Percentiles rank a stretch among this genome's conserved stretches.
These are phyloP conservation scores for Vigna reflexopilosa DNA, from an alignment of 306 rosid species.

Conservation along the genomic window DNA sequence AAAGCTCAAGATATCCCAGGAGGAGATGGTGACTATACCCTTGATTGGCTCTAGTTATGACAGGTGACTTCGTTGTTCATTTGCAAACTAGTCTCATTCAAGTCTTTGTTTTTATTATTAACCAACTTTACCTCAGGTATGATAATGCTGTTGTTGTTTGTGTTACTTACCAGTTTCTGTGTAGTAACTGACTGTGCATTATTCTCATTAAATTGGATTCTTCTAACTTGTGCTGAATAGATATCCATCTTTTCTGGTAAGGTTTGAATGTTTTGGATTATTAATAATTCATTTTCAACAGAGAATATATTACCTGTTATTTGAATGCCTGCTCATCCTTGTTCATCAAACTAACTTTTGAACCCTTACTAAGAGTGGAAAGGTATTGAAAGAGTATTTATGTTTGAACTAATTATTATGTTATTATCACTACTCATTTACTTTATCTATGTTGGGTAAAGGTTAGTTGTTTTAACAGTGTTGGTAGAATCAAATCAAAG, in stretches of 20 bases:
- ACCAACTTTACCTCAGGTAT: background rate
- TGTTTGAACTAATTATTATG: background rate
- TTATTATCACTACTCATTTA: too few relatives aligned
- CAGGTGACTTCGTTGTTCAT: slow-evolving; percentile 42
- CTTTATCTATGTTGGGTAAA: too few relatives aligned
- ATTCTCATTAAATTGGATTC: slow-evolving; percentile 9
- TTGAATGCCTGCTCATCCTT: background rate
- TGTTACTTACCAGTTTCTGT: slow-evolving; percentile 7
- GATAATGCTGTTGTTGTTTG: background rate
- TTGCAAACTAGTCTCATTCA: slow-evolving; percentile 22
- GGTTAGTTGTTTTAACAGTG: too few relatives aligned
- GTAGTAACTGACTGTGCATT: background rate
- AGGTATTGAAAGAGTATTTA: background rate
- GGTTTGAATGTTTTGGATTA: slow-evolving; percentile 13
- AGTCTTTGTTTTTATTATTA: background rate
- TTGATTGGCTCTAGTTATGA: slow-evolving; percentile 53
- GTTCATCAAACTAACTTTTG: background rate
- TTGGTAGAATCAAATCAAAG: too few relatives aligned
- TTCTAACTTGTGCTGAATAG: background rate
- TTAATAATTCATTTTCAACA: background rate
- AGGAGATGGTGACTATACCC: slow-evolving; percentile 89
- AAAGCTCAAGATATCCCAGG: slow-evolving; percentile 92
- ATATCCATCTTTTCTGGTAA: background rate
- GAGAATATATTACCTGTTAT: background rate
- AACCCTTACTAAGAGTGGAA: background rate